Base-by-base conservation (phyloP, 169 alveolate genomes). In the Plasmodium gallinaceum region DNA sequence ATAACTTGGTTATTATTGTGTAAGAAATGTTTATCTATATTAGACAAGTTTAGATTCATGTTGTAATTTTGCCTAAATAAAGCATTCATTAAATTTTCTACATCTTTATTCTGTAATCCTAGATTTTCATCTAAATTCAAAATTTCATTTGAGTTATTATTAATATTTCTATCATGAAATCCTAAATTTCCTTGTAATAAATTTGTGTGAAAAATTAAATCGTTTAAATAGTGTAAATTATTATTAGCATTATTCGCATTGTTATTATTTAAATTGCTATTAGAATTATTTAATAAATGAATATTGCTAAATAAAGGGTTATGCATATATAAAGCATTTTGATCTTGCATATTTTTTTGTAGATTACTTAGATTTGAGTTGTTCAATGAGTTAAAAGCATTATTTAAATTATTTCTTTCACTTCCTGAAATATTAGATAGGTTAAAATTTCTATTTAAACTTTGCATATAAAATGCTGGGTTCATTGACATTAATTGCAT, bases 1-100 rank as follows among this genome's bases (percentile, higher is more conserved):
- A 20, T 60, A 60, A 7, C 16, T 51, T 45, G 18, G 22, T n/a
- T 64, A 57, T 14, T 73, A 14, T 57, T 24, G 5, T 64, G 78
- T 37, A 64, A 48, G 18, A 24, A 57, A 16, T 62, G 89, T 14
- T 78, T 66, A 57, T 78, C 89, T 4, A 78, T 64, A 69, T 65
- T 64, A 2, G 88, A 39, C 24, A 75, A 39, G 32, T 68, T 54
- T 20, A 76, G 20, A 20, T 76, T 76, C 78, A 76, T 76, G 32
- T 83, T 83, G 54, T 83, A 83, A 58, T 70, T 83, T 39, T 83
- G 83, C n/a, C 91, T 51, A 69, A 83, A 83, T 18, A 83, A 46
- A 3, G 73, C 66, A 69, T 58, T 70, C 83, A 83, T 69, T 20
- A 83, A 62, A 8, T 12, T 37, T 83, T 83, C 74, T 16, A 62